Evolutionary conservation across 2,329 filamentous ascomycete genomes (phyloP), one percentile per base, ranked within the genome.

Genomic region (Hypoxylon rubiginosum): DNA sequence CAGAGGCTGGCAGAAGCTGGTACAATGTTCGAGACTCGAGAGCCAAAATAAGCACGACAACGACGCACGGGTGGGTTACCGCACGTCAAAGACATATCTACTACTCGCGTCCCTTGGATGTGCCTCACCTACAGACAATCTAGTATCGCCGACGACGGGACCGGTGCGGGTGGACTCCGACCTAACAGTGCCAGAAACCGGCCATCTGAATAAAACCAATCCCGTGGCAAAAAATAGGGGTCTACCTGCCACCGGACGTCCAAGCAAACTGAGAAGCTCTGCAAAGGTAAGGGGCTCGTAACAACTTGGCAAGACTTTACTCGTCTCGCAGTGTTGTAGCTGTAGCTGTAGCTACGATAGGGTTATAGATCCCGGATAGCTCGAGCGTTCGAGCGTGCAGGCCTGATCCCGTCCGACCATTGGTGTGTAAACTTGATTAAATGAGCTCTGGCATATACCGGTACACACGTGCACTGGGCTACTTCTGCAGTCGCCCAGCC

Each of bases 201-300:
- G 43, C 58, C 41, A 55, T 21, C 39, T 21, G 17, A 43, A 19
- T 43, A 21, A 2, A 24, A 24, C 39, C 10, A 19, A 43, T 43
- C 10, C 17, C 39, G 39, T 21, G 39, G 8, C n/a, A 21, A 43
- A 43, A 19, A 10, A 19, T 13, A 48, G 21, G 45, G 24, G 45
- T 28, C 21, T 48, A 26, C 41, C 21, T 24, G 21, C 43, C 24
- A 30, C 28, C 52, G 24, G 43, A 28, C 28, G 17, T 15, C 30
- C 13, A 53, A 15, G 13, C 15, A n/a, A 30, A 43, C 21, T n/a
- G 19, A 15, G 24, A 17, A n/a, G 24, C 24, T 21, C 43, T 64
- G 55, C 50, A 52, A 54, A 46, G 41, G 46, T 54, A 66, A 54
- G 58, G 58, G 63, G 58, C 10, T 54, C 24, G 17, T 50, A 21